Conservation (phyloP, 257 asterid species). For the Petunia axillaris region DNA sequence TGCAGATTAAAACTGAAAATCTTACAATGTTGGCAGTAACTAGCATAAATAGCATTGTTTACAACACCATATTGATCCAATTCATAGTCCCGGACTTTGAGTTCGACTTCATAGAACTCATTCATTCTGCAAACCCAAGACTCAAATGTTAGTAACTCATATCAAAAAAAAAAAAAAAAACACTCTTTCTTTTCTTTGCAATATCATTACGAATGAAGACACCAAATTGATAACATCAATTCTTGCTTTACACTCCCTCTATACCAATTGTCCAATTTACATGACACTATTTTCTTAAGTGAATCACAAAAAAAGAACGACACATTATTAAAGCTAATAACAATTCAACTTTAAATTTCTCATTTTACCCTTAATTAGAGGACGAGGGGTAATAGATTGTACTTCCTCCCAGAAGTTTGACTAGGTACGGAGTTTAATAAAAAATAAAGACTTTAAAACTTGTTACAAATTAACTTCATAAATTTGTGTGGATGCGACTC, state of each 20-base stretch:
- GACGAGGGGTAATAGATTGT: neutral
- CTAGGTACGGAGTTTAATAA: neutral
- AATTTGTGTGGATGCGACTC: too few species aligned
- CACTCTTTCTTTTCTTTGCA: too few species aligned
- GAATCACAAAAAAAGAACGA: neutral
- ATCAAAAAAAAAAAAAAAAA: neutral
- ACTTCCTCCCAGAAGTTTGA: neutral
- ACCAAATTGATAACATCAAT: neutral
- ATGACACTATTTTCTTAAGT: too few species aligned
- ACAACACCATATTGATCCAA: conserved; percentile 96
- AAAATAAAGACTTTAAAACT: too few species aligned
- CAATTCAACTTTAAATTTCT: neutral
- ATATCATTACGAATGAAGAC: too few species aligned
- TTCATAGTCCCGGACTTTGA: conserved; percentile 88
- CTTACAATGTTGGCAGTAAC: conserved; percentile 96
- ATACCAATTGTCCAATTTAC: too few species aligned
- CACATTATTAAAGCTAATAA: neutral
- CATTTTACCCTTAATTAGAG: too few species aligned
- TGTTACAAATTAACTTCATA: too few species aligned
- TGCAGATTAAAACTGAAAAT: conserved; percentile 12
- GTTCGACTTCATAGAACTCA: conserved; percentile 72
- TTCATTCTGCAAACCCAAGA: conserved; percentile 56
- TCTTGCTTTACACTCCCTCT: neutral
- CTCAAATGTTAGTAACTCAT: neutral
- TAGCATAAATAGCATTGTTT: conserved; percentile 81